phyloP scores from a whole-genome alignment of 2,329 filamentous ascomycete species.

The Calonectria pseudoturangicola region DNA sequence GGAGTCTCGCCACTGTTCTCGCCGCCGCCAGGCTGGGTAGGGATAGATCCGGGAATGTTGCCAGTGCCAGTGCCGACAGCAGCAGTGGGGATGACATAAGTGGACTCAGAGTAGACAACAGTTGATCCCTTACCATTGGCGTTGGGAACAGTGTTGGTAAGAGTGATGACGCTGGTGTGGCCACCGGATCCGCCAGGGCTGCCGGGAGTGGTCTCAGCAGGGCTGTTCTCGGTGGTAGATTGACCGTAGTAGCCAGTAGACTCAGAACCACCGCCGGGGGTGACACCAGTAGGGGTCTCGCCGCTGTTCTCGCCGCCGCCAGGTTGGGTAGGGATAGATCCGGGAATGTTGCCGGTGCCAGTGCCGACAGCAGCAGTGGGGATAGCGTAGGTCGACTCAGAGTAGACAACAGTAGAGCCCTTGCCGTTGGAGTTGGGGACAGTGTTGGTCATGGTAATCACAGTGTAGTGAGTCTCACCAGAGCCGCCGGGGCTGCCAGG shows the following conservation, averaged over 20 bases:
- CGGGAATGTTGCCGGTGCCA: slow-evolving; percentile 17
- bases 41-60: background rate
- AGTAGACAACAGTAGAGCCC: slow-evolving; percentile 35
- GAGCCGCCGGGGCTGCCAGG: slow-evolving; percentile 25
- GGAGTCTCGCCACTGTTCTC: slow-evolving; percentile 27
- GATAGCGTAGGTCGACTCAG: slow-evolving; percentile 31
- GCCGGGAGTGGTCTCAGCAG: background rate
- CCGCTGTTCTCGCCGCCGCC: slow-evolving; percentile 14
- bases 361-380: slow-evolving; percentile 25
- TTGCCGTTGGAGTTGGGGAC: slow-evolving; percentile 28
- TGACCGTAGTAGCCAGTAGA: background rate
- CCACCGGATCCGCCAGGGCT: slow-evolving; percentile 14
- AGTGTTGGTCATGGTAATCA: slow-evolving; percentile 34
- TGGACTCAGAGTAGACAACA: slow-evolving; percentile 34
- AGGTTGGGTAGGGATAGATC: background rate
- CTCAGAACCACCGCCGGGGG: slow-evolving; percentile 9
- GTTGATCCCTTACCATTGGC: slow-evolving; percentile 31
- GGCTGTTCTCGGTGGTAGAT: background rate
- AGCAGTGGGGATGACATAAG: slow-evolving; percentile 24
- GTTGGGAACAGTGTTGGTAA: slow-evolving; percentile 32
- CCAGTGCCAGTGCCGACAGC: slow-evolving; percentile 23
- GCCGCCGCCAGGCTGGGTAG: background rate
- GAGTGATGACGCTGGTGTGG: slow-evolving; percentile 30
- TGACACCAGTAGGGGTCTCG: slow-evolving; percentile 11
- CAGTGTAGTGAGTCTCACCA: slow-evolving; percentile 21